Evolutionary conservation across 108 stramenopile genomes (phyloP).

Genomic region (Hondaea fermentalgiana): DNA sequence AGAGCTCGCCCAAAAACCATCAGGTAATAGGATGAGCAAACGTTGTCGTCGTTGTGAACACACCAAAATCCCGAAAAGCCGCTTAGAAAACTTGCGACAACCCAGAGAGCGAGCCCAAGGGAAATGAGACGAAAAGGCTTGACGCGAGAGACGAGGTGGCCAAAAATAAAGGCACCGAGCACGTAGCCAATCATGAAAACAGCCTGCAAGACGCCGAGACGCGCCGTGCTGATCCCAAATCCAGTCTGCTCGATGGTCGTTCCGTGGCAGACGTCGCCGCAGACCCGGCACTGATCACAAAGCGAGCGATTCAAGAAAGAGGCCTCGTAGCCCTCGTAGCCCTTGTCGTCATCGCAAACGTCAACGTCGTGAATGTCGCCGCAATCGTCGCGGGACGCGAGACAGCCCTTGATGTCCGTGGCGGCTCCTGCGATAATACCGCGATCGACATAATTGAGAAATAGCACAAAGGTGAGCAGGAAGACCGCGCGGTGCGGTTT

Average conservation of each 20-base stretch:
- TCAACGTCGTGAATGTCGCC: background rate
- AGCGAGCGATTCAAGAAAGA: background rate
- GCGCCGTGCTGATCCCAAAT: background rate
- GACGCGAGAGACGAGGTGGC: background rate
- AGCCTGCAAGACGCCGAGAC: background rate
- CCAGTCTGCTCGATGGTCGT: background rate
- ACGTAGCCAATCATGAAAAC: background rate
- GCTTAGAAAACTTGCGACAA: background rate
- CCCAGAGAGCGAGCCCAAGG: background rate
- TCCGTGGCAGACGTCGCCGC: background rate
- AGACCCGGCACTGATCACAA: background rate
- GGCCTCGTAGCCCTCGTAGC: too few species aligned
- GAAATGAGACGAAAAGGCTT: background rate
- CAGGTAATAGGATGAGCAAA: background rate
- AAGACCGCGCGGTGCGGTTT: slow-evolving; percentile 1
- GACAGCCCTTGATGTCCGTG: background rate
- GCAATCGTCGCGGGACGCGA: background rate
- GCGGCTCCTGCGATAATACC: background rate
- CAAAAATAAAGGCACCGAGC: background rate
- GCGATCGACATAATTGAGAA: slow-evolving; percentile 2
- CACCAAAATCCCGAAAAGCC: slow-evolving; percentile 3
- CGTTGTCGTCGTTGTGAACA: background rate
- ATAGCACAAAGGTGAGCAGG: background rate
- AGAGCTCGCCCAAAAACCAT: background rate
- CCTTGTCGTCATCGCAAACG: background rate